These are phyloP conservation scores for Prunella vulgaris DNA, from an alignment of 257 asterid genomes.

Conservation along the genomic window DNA sequence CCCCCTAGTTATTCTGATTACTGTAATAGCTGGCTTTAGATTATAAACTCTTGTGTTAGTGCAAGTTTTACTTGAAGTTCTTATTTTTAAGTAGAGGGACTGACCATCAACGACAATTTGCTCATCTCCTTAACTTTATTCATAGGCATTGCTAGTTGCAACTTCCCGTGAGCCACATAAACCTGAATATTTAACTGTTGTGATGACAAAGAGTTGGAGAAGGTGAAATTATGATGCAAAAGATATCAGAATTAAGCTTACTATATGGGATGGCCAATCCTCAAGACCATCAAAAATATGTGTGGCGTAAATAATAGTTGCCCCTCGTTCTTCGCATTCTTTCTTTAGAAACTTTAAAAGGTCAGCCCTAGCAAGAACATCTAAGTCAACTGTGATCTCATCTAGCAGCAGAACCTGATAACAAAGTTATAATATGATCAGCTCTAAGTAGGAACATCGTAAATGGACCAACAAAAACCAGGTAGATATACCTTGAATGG, in stretches of 20 bases:
- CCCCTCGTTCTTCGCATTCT: slow-evolving; percentile 83
- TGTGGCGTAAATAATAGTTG: slow-evolving; percentile 84
- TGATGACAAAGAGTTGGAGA: background rate
- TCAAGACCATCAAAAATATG: slow-evolving; percentile 97
- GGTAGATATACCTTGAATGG: slow-evolving; percentile 69
- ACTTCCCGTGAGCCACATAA: slow-evolving; percentile 82
- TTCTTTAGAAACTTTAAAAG: slow-evolving; percentile 76
- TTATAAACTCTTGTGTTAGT: background rate
- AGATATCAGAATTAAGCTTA: slow-evolving; percentile 27
- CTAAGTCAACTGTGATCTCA: slow-evolving; percentile 96
- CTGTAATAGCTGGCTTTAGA: background rate
- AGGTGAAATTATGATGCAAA: slow-evolving; percentile 5
- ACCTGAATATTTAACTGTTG: slow-evolving; percentile 32
- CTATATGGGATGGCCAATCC: slow-evolving; percentile 92
- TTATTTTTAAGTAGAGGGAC: slow-evolving; percentile 19
- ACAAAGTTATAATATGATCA: slow-evolving; percentile 10
- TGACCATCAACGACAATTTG: slow-evolving; percentile 82
- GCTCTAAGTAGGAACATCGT: background rate
- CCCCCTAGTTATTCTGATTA: background rate
- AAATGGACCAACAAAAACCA: background rate
- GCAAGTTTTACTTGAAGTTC: background rate
- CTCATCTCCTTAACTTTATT: slow-evolving; percentile 61
- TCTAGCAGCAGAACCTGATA: slow-evolving; percentile 83
- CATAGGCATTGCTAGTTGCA: slow-evolving; percentile 83
- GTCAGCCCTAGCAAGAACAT: slow-evolving; percentile 94